Conservation (phyloP, 1,284 basidiomycete genomes). For the Puccinia horiana region DNA sequence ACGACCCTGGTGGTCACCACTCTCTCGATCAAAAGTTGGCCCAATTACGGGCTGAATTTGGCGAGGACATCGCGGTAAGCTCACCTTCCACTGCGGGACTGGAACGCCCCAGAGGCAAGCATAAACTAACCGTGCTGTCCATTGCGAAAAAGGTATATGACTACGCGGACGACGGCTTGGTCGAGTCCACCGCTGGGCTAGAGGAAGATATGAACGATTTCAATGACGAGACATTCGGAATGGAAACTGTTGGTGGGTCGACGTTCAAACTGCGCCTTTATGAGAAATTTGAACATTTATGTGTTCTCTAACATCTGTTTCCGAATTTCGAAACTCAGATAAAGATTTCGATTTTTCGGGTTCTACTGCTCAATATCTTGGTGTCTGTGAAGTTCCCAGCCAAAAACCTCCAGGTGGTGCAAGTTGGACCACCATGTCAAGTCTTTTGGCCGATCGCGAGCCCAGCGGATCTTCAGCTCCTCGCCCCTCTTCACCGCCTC, state of each 20-base stretch:
- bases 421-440: conserved; percentile 39
- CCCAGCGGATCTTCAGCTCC: conserved; percentile 21
- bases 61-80: conserved; percentile 48
- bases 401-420: conserved; percentile 12
- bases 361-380: conserved; percentile 49
- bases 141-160: conserved; percentile 37
- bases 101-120: background rate
- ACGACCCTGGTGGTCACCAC: conserved; percentile 45
- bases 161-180: conserved; percentile 49
- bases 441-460: conserved; percentile 12
- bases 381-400: background rate
- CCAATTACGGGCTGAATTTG: conserved; percentile 46
- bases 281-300: background rate
- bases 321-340: conserved; percentile 5
- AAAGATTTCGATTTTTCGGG: conserved; percentile 50
- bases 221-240: conserved; percentile 50
- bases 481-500: background rate
- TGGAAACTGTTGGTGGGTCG: conserved; percentile 46
- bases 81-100: background rate
- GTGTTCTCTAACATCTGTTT: background rate
- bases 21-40: conserved; percentile 40
- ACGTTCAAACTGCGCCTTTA: too few species aligned
- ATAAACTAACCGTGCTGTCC: background rate
- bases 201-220: conserved; percentile 66
- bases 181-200: conserved; percentile 68